phyloP scores from a whole-genome alignment of 2,329 filamentous ascomycete genomes.

The Venturia oleaginea region DNA sequence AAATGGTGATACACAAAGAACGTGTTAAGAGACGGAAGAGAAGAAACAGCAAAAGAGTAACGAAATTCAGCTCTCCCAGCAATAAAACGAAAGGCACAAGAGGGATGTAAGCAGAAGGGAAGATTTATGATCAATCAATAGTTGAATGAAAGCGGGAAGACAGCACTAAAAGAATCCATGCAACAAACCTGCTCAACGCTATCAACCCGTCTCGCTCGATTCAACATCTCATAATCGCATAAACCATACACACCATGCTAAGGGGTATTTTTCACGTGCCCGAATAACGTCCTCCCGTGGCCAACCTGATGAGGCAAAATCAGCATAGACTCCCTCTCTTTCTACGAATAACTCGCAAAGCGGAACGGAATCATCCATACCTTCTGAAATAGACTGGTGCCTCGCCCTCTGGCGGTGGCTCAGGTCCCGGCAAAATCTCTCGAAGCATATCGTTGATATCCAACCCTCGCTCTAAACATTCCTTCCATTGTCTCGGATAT shows the following conservation, averaged over 20 bases:
- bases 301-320: conserved; percentile 2
- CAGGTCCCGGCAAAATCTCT: conserved; percentile 37
- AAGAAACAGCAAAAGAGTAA: no score
- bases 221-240: neutral
- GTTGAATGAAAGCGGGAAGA: neutral
- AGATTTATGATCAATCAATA: no score
- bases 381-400: conserved; percentile 21
- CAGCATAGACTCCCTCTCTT: neutral
- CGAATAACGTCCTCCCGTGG: neutral
- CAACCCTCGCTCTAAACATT: conserved; percentile 32
- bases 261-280: neutral
- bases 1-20: no score
- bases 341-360: neutral
- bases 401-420: conserved; percentile 22
- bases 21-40: no score
- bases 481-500: conserved; percentile 40
- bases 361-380: conserved; percentile 2
- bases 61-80: no score
- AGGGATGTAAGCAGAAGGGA: no score
- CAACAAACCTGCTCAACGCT: neutral
- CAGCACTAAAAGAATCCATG: neutral
- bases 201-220: neutral
- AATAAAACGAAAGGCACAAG: no score
- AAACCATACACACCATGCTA: neutral
- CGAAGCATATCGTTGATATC: conserved; percentile 37